Conservation (phyloP, 805 yeast species). For the Yarrowia deformans region DNA sequence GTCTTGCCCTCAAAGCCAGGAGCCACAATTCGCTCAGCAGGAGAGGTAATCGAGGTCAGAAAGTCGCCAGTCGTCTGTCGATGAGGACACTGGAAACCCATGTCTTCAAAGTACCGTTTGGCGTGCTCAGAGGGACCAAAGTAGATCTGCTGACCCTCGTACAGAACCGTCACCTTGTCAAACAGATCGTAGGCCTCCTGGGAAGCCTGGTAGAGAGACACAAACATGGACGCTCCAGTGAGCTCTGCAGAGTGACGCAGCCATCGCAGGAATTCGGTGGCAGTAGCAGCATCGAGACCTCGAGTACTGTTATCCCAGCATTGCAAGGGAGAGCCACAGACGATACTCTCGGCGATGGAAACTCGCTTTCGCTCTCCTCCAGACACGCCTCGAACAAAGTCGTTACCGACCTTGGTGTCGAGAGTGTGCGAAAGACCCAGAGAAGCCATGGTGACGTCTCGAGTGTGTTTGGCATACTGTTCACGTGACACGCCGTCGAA, state of each 20-base stretch:
- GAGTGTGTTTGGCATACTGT: conserved; percentile 60
- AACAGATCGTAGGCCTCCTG: conserved; percentile 67
- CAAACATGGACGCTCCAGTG: conserved; percentile 62
- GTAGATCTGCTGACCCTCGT: conserved; percentile 66
- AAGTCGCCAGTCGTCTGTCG: conserved; percentile 69
- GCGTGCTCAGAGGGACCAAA: conserved; percentile 59
- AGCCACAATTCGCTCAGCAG: conserved; percentile 57
- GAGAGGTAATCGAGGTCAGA: conserved; percentile 63
- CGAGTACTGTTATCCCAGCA: conserved; percentile 77
- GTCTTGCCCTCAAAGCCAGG: conserved; percentile 58
- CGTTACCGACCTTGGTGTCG: conserved; percentile 70
- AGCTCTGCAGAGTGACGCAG: conserved; percentile 66
- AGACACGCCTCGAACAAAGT: conserved; percentile 71
- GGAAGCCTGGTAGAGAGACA: conserved; percentile 73
- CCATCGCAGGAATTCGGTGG: conserved; percentile 68
- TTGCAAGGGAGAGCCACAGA: conserved; percentile 58
- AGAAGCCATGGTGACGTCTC: conserved; percentile 62
- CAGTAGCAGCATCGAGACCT: conserved; percentile 76
- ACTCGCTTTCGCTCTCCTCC: conserved; percentile 80
- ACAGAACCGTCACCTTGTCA: conserved; percentile 65
- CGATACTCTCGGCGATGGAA: conserved; percentile 65
- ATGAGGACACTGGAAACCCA: conserved; percentile 65
- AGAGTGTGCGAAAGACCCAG: conserved; percentile 61
- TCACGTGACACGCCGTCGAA: conserved; percentile 62
- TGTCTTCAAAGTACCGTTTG: conserved; percentile 57